Conservation (phyloP, 2,329 filamentous ascomycete genomes). For the Cadophora luteo-olivacea region DNA sequence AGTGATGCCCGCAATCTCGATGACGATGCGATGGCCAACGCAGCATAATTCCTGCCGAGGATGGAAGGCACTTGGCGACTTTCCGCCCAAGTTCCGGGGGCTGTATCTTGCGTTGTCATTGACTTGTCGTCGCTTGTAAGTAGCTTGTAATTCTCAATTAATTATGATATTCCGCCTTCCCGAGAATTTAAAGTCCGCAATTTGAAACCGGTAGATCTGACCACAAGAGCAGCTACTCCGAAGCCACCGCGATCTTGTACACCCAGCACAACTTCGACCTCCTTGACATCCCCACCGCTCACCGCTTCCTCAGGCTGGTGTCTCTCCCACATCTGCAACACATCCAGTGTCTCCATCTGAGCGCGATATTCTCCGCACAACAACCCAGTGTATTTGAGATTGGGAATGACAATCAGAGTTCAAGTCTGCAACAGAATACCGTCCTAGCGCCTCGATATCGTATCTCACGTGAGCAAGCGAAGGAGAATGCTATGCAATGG, state of each 20-base stretch:
- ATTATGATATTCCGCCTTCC: neutral
- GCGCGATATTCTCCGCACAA: neutral
- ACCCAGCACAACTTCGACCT: constrained; percentile 2
- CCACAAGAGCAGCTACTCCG: neutral
- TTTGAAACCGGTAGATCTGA: neutral
- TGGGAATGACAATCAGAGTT: neutral
- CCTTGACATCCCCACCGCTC: constrained; percentile 4
- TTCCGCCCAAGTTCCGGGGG: neutral
- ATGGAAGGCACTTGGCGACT: neutral
- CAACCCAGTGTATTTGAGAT: neutral
- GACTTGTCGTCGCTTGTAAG: constrained; percentile 10
- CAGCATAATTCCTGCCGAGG: constrained; percentile 18
- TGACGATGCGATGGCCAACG: constrained; percentile 10
- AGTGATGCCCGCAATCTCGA: neutral
- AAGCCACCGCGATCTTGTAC: neutral
- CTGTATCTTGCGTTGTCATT: constrained; percentile 7
- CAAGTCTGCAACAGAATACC: neutral
- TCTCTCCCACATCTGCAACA: neutral
- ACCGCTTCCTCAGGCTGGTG: neutral
- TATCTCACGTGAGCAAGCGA: neutral
- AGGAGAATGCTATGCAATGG: neutral
- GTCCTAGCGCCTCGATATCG: neutral
- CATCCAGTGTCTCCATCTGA: neutral
- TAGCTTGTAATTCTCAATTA: neutral
- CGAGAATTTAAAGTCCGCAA: neutral